Base-by-base conservation (phyloP, 495 filamentous ascomycete genomes). In the Penicillium diatomitis region DNA sequence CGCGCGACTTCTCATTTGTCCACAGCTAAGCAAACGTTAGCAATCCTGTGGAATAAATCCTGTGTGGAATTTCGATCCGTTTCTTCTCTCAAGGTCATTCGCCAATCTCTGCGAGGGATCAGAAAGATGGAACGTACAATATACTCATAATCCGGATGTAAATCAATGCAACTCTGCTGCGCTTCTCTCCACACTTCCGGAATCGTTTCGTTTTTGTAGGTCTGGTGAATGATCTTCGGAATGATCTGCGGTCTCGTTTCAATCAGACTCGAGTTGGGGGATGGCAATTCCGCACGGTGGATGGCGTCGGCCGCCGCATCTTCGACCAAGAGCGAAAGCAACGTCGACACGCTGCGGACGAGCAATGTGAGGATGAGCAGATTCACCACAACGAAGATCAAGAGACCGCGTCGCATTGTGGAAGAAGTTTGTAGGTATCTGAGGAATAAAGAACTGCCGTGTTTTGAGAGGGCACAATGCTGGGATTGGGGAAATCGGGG, bases 171-270 rank as follows among this genome's bases (percentile, higher is more conserved):
- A 50, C 76, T 84, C 67, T 83, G 70, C 52, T 90, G 86, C 35
- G 86, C 81, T 32, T 76, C 77, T 46, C 70, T 65, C 89, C 88
- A 94, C 47, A 82, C 78, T 49, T 70, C 75, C 0, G 88, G 89
- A 43, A 95, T 84, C 7, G 75, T 78, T 44, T 85, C 77, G 61
- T 90, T 88, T 51, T 81, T 79, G 63, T 87, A 95, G 31, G 90
- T 89, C 62, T 95, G 88, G 63, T 95, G 88, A 47, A 95, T 87
- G 51, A 94, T 91, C 71, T 90, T 91, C 34, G 88, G 88, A 44
- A 94, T 90, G 44, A 87, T 66, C 53, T 83, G 79, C 7, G 79
- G 77, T 34, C 77, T 73, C 42, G 70, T 66, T 53, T 79, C 76
- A 43, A 82, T 75, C 63, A 81, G 47, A 29, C 75, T 75, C 0